A percentile compares a stretch with the other conserved stretches of the same genome.
These are phyloP conservation scores for Trichoderma atrobrunneum DNA, from an alignment of 2,329 filamentous ascomycete species.

Conservation along the genomic window DNA sequence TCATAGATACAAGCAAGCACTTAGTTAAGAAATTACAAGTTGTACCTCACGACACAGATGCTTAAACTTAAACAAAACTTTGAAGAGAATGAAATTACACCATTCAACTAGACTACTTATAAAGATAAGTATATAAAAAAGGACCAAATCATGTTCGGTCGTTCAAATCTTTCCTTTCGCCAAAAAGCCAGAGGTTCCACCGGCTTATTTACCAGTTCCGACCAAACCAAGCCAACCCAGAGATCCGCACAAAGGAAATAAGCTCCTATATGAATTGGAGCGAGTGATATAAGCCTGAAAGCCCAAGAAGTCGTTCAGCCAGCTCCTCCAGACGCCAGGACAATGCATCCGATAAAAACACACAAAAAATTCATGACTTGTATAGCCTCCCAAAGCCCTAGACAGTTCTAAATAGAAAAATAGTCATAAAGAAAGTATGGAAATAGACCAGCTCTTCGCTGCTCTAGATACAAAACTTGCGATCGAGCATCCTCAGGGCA, in stretches of 20 bases:
- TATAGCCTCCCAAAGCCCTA: neutral
- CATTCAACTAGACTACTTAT: neutral
- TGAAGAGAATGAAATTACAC: neutral
- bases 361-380: neutral
- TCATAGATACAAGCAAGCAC: neutral
- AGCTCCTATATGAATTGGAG: neutral
- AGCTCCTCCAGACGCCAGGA: constrained; percentile 12
- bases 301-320: neutral
- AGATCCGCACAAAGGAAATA: neutral
- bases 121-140: neutral
- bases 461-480: constrained; percentile 46
- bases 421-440: neutral
- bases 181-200: neutral
- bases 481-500: constrained; percentile 64
- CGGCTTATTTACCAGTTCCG: neutral
- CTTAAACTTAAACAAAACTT: neutral
- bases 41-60: neutral
- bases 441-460: neutral
- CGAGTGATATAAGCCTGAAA: neutral
- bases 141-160: neutral
- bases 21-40: neutral
- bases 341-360: constrained; percentile 14
- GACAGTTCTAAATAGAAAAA: neutral
- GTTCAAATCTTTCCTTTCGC: neutral
- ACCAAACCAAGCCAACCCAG: neutral